These are phyloP conservation scores for Agaricales sp. DNA, from an alignment of 1,284 basidiomycete genomes.

Conservation along the genomic window DNA sequence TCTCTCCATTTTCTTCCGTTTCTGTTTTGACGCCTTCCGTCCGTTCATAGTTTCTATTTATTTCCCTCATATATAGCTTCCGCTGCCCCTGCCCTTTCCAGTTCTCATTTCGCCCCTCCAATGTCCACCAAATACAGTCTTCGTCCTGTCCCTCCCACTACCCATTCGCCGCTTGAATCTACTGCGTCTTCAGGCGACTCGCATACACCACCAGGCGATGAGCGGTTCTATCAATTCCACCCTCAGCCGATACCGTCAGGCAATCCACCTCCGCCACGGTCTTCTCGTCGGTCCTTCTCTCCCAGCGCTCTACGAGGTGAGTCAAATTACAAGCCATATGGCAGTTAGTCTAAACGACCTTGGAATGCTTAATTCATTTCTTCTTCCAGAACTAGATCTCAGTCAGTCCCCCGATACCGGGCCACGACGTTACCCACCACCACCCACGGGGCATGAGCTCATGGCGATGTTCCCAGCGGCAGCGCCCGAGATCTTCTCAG, in stretches of 20 bases:
- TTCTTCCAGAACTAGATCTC: neutral
- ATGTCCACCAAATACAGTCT: neutral
- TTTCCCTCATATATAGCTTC: neutral
- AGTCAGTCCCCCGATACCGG: neutral
- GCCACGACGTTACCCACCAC: neutral
- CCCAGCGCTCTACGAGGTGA: neutral
- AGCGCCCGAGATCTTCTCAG: neutral
- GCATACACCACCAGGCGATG: neutral
- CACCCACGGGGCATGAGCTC: neutral
- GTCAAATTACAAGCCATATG: neutral
- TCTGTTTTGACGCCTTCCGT: neutral
- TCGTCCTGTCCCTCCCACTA: neutral
- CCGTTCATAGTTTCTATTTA: neutral
- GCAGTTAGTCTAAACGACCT: neutral
- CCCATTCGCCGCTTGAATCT: neutral
- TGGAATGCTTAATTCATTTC: too few relatives aligned
- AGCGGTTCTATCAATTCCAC: too few relatives aligned
- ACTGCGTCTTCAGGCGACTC: neutral
- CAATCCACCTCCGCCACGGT: neutral
- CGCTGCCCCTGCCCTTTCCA: neutral
- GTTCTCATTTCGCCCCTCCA: neutral
- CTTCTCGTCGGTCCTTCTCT: neutral
- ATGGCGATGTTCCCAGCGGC: slow-evolving; percentile 1
- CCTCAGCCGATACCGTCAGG: neutral
- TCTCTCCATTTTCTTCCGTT: neutral